Evolutionary conservation across 805 yeast genomes (phyloP), one percentile per base, ranked within the genome.

Genomic region (Tetrapisispora taiwanensis): DNA sequence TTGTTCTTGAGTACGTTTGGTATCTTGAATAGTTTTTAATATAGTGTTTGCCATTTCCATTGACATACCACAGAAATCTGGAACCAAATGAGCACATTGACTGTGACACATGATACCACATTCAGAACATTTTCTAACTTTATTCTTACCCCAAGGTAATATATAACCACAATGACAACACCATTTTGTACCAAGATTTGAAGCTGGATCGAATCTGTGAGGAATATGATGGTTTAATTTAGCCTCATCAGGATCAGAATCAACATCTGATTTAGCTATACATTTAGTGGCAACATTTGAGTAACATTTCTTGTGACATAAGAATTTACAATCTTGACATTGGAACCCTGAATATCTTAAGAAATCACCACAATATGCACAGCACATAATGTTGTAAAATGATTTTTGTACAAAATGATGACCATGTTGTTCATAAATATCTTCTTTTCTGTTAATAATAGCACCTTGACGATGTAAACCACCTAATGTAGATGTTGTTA

Each of bases 121-220:
- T 52, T 84, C 92, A 4, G 83, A 70, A 72, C 98, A 90, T 62
- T 87, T 92, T 42, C 96, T 75, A 10, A 89, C 94, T 54, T 85
- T 88, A 63, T 87, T 88, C 57, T 82, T 78, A 43, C 97, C 95
- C 83, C 96, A 82, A 15, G 98, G 97, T 49, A 92, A 72, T 42
- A 92, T 80, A 60, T 87, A 87, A 48, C 99, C 99, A 74, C 99
- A 92, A 62, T 92, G 99, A 55, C 97, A 92, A 68, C 99, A 92
- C 99, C 99, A 92, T 60, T 90, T 89, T 2, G 99, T 94, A 55
- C 96, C 94, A 66, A 88, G 81, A 59, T 92, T 92, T 15, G 92
- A 75, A 24, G 79, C 77, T n/a, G 90, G 89, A 52, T 85, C 95
- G 62, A 90, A 90, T 61, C 96, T 78, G 62, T 92, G 99, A 30